Evolutionary conservation across 2,329 filamentous ascomycete genomes (phyloP).

Genomic region (Fusarium succisae): DNA sequence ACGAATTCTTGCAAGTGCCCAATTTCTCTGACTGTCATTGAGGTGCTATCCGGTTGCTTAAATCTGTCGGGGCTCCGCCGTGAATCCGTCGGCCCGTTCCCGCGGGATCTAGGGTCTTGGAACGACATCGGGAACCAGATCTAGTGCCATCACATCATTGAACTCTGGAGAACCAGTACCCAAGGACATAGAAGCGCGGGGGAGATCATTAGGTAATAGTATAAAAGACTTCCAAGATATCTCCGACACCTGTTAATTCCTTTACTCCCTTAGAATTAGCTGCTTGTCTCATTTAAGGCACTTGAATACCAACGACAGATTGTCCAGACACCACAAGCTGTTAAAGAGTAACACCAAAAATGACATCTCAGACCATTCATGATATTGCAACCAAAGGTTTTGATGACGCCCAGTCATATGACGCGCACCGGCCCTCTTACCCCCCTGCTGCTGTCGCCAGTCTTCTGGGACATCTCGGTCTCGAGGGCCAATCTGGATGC

Average conservation of each 20-base stretch:
- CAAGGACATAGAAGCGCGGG: slow-evolving; percentile 17
- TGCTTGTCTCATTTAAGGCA: not conserved
- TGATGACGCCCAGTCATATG: slow-evolving; percentile 70
- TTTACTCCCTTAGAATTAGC: not conserved
- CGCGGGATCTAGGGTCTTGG: slow-evolving; percentile 7
- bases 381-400: slow-evolving; percentile 66
- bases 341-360: slow-evolving; percentile 6
- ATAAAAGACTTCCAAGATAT: slow-evolving; percentile 28
- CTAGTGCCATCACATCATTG: slow-evolving; percentile 26
- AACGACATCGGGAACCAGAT: slow-evolving; percentile 17
- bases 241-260: not conserved
- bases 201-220: slow-evolving; percentile 10
- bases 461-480: slow-evolving; percentile 65
- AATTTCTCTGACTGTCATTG: too few species aligned
- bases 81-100: slow-evolving; percentile 36
- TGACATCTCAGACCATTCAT: slow-evolving; percentile 57
- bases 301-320: not conserved
- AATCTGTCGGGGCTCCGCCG: slow-evolving; percentile 4
- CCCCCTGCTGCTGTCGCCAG: slow-evolving; percentile 64
- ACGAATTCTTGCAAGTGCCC: not conserved
- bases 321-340: slow-evolving; percentile 2
- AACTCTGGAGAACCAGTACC: not conserved
- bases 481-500: slow-evolving; percentile 57
- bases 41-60: not conserved
- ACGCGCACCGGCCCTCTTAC: slow-evolving; percentile 75